A percentile compares a stretch with the other conserved stretches of the same genome.
These are phyloP conservation scores for Coemansia sp. DNA, from an alignment of 192 early-diverging fungal genomes.

Conservation along the genomic window DNA sequence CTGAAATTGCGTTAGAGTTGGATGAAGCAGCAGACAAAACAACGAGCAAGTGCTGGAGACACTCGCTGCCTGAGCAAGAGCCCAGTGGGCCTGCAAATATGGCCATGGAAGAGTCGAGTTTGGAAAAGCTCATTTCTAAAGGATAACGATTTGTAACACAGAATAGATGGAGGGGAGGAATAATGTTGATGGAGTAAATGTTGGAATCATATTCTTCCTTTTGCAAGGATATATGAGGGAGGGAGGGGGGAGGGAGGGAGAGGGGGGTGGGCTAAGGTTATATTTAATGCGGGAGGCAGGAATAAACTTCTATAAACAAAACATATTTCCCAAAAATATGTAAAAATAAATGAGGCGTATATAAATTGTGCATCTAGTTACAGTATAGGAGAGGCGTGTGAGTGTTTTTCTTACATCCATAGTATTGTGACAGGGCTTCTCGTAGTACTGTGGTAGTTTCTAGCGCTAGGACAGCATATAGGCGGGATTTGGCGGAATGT, in stretches of 20 bases:
- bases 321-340: not conserved
- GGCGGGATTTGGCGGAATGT: not conserved
- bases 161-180: not conserved
- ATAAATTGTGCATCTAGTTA: too few species aligned
- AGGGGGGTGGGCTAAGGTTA: too few species aligned
- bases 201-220: not conserved
- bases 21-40: not conserved
- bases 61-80: slow-evolving; percentile 59
- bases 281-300: too few species aligned
- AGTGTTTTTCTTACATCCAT: too few species aligned
- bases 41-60: not conserved
- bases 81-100: slow-evolving; percentile 92
- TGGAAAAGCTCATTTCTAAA: not conserved
- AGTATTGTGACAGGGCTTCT: too few species aligned
- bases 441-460: too few species aligned
- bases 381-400: too few species aligned
- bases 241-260: too few species aligned
- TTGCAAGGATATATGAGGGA: not conserved
- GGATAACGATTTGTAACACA: too few species aligned
- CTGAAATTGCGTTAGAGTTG: slow-evolving; percentile 4
- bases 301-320: too few species aligned
- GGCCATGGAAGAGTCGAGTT: slow-evolving; percentile 52
- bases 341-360: not conserved
- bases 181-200: not conserved
- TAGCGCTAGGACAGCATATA: too few species aligned